Evolutionary conservation across 164 flowering plant species (phyloP), one percentile per base, ranked within the genome.

Genomic region (Aristolochia fimbriata): DNA sequence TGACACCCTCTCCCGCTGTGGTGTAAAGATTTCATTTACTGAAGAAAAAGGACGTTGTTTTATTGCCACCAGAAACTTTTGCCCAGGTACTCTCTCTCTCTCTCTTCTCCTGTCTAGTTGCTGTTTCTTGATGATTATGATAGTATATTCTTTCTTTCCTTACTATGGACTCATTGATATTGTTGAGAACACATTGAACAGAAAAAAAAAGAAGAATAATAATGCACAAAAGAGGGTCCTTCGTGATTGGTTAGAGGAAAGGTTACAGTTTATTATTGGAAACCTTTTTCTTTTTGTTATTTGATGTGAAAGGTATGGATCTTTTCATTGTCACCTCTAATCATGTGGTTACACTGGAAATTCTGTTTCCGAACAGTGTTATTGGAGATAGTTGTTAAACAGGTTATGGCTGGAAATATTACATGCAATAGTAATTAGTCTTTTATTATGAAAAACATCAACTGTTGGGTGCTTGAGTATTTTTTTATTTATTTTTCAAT

Each of bases 11-110:
- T 59, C 65, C 7, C 64, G 62, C n/a, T 60, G 66, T 1, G 88
- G 83, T 2, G 63, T 93, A 58, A 61, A 70, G 0, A 62, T 83
- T 59, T 73, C 86, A 9, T 70, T 64, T 8, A 58, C 62, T 10
- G 80, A 85, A 1, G 84, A 77, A 7, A 87, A 86, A 74, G 98
- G 97, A 37, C 93, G 98, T 15, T 83, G 81, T 66, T 87, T 93
- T 63, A 43, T 84, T 68, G 55, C 92, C 59, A 53, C 79, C 61
- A 82, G 76, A 63, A 76, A 87, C 62, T 89, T 87, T 74, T 73
- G 68, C 65, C 92, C 96, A 76, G 96, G 98, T 89, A 48, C 61
- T 48, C 30, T 27, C 30, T 27, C 30, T 54, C 63, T 49, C 65
- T 54, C 62, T 68, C 53, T 33, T 2, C 25, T 21, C 20, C 16